Conservation (phyloP, 148 eudicot species). For the Cornus florida region DNA sequence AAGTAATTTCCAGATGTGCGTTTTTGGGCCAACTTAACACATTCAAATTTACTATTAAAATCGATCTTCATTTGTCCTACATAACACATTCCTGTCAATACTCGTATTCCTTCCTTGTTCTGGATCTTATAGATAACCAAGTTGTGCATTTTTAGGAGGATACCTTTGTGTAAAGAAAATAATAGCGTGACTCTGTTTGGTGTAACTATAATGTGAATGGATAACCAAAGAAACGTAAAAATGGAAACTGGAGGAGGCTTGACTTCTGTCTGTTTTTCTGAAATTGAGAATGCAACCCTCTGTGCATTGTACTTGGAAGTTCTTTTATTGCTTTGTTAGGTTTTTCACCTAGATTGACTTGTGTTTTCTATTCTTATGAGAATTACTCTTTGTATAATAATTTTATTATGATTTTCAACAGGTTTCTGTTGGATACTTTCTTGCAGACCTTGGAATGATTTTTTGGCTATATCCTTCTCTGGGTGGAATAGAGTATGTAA, state of each 20-base stretch:
- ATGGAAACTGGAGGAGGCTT: not conserved
- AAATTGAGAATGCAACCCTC: conserved; percentile 5
- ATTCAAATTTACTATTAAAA: not conserved
- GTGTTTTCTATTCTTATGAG: not conserved
- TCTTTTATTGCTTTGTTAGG: not conserved
- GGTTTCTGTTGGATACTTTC: conserved; percentile 96
- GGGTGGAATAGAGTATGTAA: conserved; percentile 98
- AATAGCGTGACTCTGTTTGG: not conserved
- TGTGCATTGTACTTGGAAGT: not conserved
- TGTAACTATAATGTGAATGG: not conserved
- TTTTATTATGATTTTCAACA: conserved; percentile 46
- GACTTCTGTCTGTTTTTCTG: not conserved
- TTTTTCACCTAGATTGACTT: not conserved
- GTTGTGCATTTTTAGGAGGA: not conserved
- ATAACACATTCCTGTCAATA: not conserved
- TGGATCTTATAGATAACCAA: too few relatives aligned
- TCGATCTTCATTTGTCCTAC: not conserved
- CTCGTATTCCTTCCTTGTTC: not conserved
- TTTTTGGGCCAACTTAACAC: not conserved
- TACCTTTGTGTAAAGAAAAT: not conserved
- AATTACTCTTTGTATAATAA: conserved; percentile 15
- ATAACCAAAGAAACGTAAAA: not conserved
- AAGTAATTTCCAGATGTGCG: not conserved
- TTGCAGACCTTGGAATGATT: conserved; percentile 92
- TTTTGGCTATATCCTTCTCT: conserved; percentile 90